Conservation (phyloP, 2,329 filamentous ascomycete genomes). For the Microascus cirrosus region DNA sequence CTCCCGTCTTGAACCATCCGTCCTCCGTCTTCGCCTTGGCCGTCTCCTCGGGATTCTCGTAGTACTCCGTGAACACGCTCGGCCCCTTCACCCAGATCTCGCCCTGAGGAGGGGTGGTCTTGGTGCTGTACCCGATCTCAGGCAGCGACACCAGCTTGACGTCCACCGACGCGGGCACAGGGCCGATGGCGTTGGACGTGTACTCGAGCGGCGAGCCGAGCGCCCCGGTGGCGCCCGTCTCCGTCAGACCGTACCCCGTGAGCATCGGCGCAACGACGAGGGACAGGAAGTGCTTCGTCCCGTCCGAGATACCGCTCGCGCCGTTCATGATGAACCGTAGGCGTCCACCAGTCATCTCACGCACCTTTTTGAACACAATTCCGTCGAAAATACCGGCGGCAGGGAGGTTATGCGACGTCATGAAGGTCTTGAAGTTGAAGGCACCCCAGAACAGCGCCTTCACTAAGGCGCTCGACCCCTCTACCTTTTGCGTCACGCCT, state of each 20-base stretch:
- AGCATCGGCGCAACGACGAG: constrained; percentile 93
- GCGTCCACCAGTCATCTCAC: constrained; percentile 76
- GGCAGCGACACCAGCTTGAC: constrained; percentile 85
- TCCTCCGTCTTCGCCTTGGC: constrained; percentile 65
- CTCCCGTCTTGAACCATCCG: constrained; percentile 95
- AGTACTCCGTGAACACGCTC: constrained; percentile 68
- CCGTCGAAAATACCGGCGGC: constrained; percentile 63
- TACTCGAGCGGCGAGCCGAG: constrained; percentile 77
- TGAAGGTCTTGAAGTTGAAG: constrained; percentile 45
- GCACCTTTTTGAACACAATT: constrained; percentile 85
- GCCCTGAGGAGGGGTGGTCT: constrained; percentile 70
- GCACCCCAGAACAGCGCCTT: constrained; percentile 69
- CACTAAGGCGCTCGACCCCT: constrained; percentile 56
- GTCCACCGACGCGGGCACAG: constrained; percentile 67
- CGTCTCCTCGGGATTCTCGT: constrained; percentile 78
- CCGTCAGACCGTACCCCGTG: constrained; percentile 84
- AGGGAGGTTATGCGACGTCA: constrained; percentile 48
- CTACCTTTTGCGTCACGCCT: constrained; percentile 74
- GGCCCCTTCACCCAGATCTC: constrained; percentile 83
- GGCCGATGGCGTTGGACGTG: constrained; percentile 66
- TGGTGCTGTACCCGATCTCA: constrained; percentile 75
- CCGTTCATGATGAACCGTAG: constrained; percentile 91
- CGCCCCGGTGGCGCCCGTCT: constrained; percentile 79
- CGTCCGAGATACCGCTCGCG: constrained; percentile 77
- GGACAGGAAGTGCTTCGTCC: constrained; percentile 84